These are phyloP conservation scores for Hordeum vulgare DNA, from an alignment of 176 grass and related monocot species.

Conservation along the genomic window MorexV3_pseudomolecules_assembly NC_058519.1:18232569-18233068, in stretches of 20 bases:
- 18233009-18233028: background rate
- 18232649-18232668: constrained; percentile 73
- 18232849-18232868: background rate
- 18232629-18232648: constrained; percentile 88
- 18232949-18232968: background rate
- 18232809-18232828: background rate
- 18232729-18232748: background rate
- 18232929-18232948: background rate
- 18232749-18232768: background rate
- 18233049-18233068: constrained; percentile 67
- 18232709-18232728: background rate
- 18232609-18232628: constrained; percentile 98
- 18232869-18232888: background rate
- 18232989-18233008: background rate
- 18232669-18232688: constrained; percentile 85
- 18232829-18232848: background rate
- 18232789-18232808: background rate
- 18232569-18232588: constrained; percentile 85
- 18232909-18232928: background rate
- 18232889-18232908: background rate
- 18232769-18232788: background rate
- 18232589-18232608: constrained; percentile 96
- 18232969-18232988: background rate
- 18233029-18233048: constrained; percentile 42
- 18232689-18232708: constrained; percentile 34